phyloP scores from a whole-genome alignment of 345 rosid genomes.

The Raphanus sativus region DNA sequence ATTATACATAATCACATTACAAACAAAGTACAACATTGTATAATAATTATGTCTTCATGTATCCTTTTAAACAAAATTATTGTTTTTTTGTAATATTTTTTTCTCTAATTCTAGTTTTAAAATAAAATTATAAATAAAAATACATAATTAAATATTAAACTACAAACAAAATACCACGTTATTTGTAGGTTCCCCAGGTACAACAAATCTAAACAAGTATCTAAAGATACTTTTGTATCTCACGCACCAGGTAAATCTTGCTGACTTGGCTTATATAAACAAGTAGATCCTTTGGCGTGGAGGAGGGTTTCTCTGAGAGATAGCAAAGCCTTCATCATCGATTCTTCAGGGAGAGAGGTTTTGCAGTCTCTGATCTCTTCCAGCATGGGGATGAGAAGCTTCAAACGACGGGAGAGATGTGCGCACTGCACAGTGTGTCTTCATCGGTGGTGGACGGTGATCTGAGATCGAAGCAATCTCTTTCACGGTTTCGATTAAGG shows the following conservation, averaged over 20 bases:
- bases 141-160: too few relatives aligned
- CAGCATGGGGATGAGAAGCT: slow-evolving; percentile 70
- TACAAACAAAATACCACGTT: too few relatives aligned
- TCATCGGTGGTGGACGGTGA: slow-evolving; percentile 48
- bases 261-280: slow-evolving; percentile 70
- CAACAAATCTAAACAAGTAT: too few relatives aligned
- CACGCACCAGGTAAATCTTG: slow-evolving; percentile 75
- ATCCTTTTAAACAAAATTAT: too few relatives aligned
- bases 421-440: slow-evolving; percentile 65
- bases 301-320: slow-evolving; percentile 50
- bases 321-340: slow-evolving; percentile 40
- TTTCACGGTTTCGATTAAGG: slow-evolving; percentile 59
- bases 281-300: slow-evolving; percentile 65
- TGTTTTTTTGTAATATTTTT: too few relatives aligned
- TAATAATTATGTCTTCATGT: too few relatives aligned
- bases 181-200: too few relatives aligned
- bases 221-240: neutral
- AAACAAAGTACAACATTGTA: too few relatives aligned
- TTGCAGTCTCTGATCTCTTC: slow-evolving; percentile 70
- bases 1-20: too few relatives aligned
- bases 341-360: slow-evolving; percentile 35
- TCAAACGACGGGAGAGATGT: slow-evolving; percentile 65
- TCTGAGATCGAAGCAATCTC: slow-evolving; percentile 59
- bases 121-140: too few relatives aligned
- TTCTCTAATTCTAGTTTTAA: too few relatives aligned